Evolutionary conservation across 257 asterid species (phyloP).

Genomic region (Ligustrum vulgare): DNA sequence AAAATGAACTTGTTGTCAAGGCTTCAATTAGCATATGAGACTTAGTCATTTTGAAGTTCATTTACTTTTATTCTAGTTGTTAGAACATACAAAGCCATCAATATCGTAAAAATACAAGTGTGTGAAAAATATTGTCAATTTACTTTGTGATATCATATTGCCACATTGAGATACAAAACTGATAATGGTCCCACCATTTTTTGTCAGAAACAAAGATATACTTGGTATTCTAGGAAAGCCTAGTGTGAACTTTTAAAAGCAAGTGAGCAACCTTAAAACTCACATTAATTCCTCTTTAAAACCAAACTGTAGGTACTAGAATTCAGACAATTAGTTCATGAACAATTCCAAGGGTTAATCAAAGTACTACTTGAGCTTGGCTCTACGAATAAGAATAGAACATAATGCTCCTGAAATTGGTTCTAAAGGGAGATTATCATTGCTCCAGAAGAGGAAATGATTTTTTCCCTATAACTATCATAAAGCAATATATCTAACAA

Average conservation of each 20-base stretch:
- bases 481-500: too few species aligned
- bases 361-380: background rate
- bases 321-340: background rate
- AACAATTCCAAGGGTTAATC: background rate
- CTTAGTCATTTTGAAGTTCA: conserved; percentile 4
- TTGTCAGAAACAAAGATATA: background rate
- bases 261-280: background rate
- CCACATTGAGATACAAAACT: background rate
- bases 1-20: conserved; percentile 9
- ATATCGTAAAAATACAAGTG: conserved; percentile 1
- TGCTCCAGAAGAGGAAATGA: background rate
- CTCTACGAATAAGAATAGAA: background rate
- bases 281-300: background rate
- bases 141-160: background rate
- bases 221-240: background rate
- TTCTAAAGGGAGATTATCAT: background rate
- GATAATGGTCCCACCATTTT: background rate
- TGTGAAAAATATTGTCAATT: conserved; percentile 13
- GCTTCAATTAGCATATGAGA: conserved; percentile 8
- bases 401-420: background rate
- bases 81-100: conserved; percentile 10
- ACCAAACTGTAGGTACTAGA: background rate
- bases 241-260: background rate
- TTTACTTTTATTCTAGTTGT: background rate
- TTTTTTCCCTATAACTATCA: background rate